Evolutionary conservation across 192 early-diverging fungal species (phyloP), one percentile per base, ranked within the genome.

Genomic region (Pilaira anomala): DNA sequence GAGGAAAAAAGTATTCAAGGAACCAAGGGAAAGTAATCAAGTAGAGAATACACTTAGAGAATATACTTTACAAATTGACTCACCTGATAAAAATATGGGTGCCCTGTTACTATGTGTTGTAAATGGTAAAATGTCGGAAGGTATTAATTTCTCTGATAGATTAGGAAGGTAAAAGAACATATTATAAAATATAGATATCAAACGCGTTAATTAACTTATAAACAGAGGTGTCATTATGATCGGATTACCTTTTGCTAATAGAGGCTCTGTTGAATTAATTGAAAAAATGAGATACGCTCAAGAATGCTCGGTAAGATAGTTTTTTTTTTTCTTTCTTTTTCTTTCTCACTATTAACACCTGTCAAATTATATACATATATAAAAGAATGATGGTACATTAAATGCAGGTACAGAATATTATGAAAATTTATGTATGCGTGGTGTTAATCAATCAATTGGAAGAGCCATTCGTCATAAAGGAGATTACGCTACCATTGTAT

Each of bases 351-450:
- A 11, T 48, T n/a, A 9, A 45, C n/a, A 48, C 3, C 14, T 26
- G 56, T 13, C 3, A 25, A 8, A 13, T 39, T 19, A 56, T 56
- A 14, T 40, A 22, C 22, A 41, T 42, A 11, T 21, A 18, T 6
- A 45, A 24, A 3, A 60, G 13, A 22, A 65, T 60, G 71, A 42
- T 49, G 65, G 56, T 4, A 51, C 40, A 36, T 60, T 56, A 49
- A 66, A 56, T 46, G 79, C 76, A 7, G 80, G 76, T 7, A 81
- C 68, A 53, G 93, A 92, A 29, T 89, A 91, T 60, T 94, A 93
- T 60, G 91, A 96, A 63, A 91, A 93, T 59, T 68, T 96, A 39
- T 95, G 93, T 73, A 96, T 97, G 93, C 83, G 87, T 21, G 91
- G 91, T 3, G 91, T 97, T 0, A 95, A 98, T 72, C 94, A 96